Percentiles rank a stretch among this genome's conserved stretches.
phyloP scores from a whole-genome alignment of 495 filamentous ascomycete genomes.

The Talaromyces borbonicus region DNA sequence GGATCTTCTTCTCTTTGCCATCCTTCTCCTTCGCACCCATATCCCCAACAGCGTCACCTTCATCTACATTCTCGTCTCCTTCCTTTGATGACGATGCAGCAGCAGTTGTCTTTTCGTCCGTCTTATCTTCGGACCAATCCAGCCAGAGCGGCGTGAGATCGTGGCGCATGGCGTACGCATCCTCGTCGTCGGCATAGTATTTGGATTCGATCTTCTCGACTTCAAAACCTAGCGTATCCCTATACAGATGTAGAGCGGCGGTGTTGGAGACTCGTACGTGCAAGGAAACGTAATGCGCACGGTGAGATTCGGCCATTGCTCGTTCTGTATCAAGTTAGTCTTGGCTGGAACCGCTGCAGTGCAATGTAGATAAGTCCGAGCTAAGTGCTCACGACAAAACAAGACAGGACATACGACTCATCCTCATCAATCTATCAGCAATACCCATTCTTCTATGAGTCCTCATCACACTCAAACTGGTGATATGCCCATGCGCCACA shows the following conservation, averaged over 20 bases:
- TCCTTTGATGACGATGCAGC: too few relatives aligned
- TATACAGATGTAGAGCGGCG: slow-evolving; percentile 84
- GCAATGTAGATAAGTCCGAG: too few relatives aligned
- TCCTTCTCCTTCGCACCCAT: slow-evolving; percentile 37
- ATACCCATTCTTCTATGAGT: slow-evolving; percentile 86
- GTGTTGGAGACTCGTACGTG: slow-evolving; percentile 91
- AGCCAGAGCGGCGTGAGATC: slow-evolving; percentile 57
- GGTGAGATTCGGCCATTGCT: slow-evolving; percentile 92
- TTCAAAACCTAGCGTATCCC: slow-evolving; percentile 85
- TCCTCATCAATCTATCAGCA: slow-evolving; percentile 93
- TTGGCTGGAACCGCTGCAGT: not conserved
- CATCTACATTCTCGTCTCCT: slow-evolving; percentile 29
- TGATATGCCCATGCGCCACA: slow-evolving; percentile 92
- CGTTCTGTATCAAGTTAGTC: slow-evolving; percentile 49
- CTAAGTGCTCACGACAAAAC: not conserved
- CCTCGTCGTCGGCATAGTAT: slow-evolving; percentile 98
- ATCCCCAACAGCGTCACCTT: slow-evolving; percentile 46
- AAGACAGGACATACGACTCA: slow-evolving; percentile 62
- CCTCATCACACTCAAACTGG: slow-evolving; percentile 88
- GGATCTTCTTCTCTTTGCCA: slow-evolving; percentile 39
- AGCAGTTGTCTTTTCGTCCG: slow-evolving; percentile 14
- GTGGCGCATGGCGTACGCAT: slow-evolving; percentile 89
- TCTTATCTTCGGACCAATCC: slow-evolving; percentile 32
- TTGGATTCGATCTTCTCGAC: slow-evolving; percentile 83
- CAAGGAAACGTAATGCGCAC: slow-evolving; percentile 83